Evolutionary conservation across 208 protist species (phyloP), one percentile per base, ranked within the genome.

Genomic region (Kentomonas sorsogonicus): DNA sequence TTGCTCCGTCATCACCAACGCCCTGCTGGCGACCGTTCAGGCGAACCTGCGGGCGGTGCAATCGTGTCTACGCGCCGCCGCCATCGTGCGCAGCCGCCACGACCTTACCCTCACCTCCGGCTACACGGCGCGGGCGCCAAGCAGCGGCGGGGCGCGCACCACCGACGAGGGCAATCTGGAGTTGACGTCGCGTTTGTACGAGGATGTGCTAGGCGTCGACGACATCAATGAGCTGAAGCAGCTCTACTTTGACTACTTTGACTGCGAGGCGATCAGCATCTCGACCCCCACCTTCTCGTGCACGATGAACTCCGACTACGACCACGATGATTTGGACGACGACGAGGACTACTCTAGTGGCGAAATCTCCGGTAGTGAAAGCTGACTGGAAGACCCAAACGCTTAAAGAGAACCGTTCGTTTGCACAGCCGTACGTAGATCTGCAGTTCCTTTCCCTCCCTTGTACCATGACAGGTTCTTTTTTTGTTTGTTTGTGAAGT

Each of bases 211-310:
- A 0, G 83, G 89, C 52, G 54, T 64, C 46, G 66, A 70, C 13
- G 83, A 91, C 50, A 70, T 94, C 10, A 71, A 56, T 31, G 60
- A 78, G 26, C 72, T 94, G 27, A 83, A 83, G 48, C 87, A 94
- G 51, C 62, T 94, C 20, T 94, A 94, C 61, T 94, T 94, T 71
- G 83, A 94, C 69, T 94, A 90, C 54, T 94, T 83, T 39, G 87
- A 94, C 44, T 94, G 87, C 44, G 83, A 94, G 64, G 68, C 79
- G 33, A 53, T 87, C 3, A 74, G 66, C 23, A 63, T 83, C 11
- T 51, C 40, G 29, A 63, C 50, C 5, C 48, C 48, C 5, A 25
- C 47, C 18, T 26, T 33, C 27, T 73, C 62, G 0, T 22, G 36
- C 13, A 63, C 39, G 29, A 55, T 64, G 18, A 66, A 33, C 27